Evolutionary conservation across 2,329 filamentous ascomycete genomes (phyloP), one percentile per base, ranked within the genome.

Genomic region (Mariannaea sp.): DNA sequence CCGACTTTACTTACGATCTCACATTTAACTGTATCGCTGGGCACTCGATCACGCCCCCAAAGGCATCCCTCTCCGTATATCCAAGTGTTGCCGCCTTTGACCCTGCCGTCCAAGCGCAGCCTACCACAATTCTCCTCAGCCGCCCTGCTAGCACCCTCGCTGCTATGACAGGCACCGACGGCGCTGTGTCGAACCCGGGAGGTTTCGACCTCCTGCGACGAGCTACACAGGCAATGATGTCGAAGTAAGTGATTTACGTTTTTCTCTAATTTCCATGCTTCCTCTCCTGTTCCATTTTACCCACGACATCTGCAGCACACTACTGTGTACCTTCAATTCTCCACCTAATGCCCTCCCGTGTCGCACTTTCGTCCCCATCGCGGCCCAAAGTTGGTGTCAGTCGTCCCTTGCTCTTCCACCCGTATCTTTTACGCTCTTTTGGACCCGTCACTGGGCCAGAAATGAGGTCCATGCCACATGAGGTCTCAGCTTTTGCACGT

Each of bases 191-290:
- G 52, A 73, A 72, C 64, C 66, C 68, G 27, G 76, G 77, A 65
- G 75, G 78, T 60, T 82, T 79, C 62, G 82, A 85, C 70, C 73
- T 85, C 61, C 70, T 85, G 59, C 76, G 80, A 66, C 76, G 81
- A 68, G 82, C 82, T 57, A 85, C 82, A n/a, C 81, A 84, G 65
- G 79, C 79, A 62, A 80, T 85, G 78, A 82, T 85, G 80, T 84
- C 81, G 72, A 84, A 75, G 81, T 84, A 78, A 69, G 81, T 78
- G 53, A 44, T 58, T 64, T 56, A 42, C 46, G 59, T 9, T 39
- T 5, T 10, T 14, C 7, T 24, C 35, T 38, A 9, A 63, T 60
- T 57, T 33, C 42, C 57, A 53, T 58, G 45, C 60, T 60, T 57
- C 58, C 22, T 65, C 60, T 29, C 38, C 47, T 47, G 42, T 27